Conservation (phyloP, 495 filamentous ascomycete genomes). For the Bacidia rubella region DNA sequence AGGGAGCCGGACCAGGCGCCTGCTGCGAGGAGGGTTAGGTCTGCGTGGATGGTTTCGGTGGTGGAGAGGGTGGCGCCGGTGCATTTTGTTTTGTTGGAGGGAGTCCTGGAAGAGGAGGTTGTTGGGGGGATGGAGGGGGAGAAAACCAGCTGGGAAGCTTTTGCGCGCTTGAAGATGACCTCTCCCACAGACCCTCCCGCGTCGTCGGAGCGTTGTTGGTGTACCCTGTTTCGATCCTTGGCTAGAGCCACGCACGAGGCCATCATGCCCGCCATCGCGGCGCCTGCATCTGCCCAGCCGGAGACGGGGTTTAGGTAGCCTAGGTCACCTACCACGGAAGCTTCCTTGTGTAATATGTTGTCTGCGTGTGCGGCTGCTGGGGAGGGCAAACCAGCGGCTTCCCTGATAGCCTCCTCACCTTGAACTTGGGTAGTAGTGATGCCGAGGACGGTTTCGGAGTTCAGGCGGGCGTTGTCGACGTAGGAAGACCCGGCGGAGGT, state of each 20-base stretch:
- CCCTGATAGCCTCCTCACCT: constrained; percentile 23
- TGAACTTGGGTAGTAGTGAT: constrained; percentile 30
- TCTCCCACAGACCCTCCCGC: constrained; percentile 27
- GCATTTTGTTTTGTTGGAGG: neutral
- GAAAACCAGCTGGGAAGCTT: constrained; percentile 43
- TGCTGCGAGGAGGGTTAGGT: constrained; percentile 65
- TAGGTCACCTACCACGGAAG: constrained; percentile 37
- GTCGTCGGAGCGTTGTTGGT: neutral
- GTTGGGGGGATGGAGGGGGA: neutral
- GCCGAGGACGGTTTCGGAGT: constrained; percentile 15
- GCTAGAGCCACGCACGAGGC: constrained; percentile 29
- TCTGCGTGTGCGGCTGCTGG: constrained; percentile 30
- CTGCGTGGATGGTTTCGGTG: constrained; percentile 30
- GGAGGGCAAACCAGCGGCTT: neutral
- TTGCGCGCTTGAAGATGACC: constrained; percentile 49
- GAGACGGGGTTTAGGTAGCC: constrained; percentile 73
- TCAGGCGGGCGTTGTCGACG: constrained; percentile 36
- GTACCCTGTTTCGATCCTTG: neutral
- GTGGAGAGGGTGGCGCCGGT: neutral
- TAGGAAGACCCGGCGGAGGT: constrained; percentile 46
- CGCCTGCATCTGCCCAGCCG: constrained; percentile 79
- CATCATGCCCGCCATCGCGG: constrained; percentile 57
- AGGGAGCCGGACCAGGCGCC: constrained; percentile 74
- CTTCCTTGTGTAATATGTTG: constrained; percentile 30
- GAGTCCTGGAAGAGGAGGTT: neutral